Evolutionary conservation across 495 filamentous ascomycete species (phyloP), one percentile per base, ranked within the genome.

Genomic region (Penicillium odoratum): DNA sequence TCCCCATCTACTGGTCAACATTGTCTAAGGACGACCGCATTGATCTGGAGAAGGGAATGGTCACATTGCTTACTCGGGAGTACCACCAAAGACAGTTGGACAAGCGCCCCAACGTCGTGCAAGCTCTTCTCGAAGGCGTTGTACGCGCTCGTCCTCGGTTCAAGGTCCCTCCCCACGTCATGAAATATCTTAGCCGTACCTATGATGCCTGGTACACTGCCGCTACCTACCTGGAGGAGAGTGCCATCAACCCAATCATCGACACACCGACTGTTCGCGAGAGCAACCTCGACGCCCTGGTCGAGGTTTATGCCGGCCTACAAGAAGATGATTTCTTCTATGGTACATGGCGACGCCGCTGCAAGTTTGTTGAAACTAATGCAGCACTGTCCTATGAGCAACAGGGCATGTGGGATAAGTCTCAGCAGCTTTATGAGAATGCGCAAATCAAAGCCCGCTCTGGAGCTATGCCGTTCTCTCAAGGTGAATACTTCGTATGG

Each of bases 381-480:
- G 88, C 93, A 26, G 95, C 92, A 0, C 75, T 99, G 8, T 99
- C 95, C 0, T 99, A 96, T 63, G 95, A 99, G 74, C 95, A 99
- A 67, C 93, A 94, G 64, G 95, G 95, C 26, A 96, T 97, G 88
- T 99, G 95, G 94, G 94, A 97, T 60, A 97, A 97, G 68, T 90
- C 95, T 11, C 95, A 98, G 71, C 85, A 88, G 62, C 87, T 97
- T 75, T 99, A 97, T 72, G 95, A 99, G 68, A 86, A 85, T 44
- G 95, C 94, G 0, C 95, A 98, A 73, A 93, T 97, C 69, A 99
- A 97, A 71, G 93, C 95, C 44, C 84, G 95, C 36, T 97, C 91
- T 1, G 93, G 92, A 30, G 88, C 89, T 13, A 84, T 97, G 58
- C 93, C 95, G 2, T 97, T 97, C 75, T 97, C 94, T 1, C 89